Conservation (phyloP, 2,329 filamentous ascomycete genomes). For the Penicillium sumatraense region DNA sequence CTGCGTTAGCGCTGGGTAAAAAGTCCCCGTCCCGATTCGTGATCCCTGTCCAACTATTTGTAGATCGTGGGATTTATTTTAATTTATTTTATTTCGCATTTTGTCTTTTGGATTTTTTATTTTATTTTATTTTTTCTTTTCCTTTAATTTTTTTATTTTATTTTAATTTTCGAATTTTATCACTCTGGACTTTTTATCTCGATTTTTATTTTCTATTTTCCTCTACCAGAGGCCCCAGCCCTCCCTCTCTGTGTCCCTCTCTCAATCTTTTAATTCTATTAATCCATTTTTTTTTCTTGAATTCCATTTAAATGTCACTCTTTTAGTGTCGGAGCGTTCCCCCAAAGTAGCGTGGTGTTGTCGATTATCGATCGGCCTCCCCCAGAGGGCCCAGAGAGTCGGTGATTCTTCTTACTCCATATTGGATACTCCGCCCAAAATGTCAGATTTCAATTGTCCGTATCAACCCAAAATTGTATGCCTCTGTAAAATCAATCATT, state of each 20-base stretch:
- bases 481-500: neutral
- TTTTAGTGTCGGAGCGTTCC: conserved; percentile 9
- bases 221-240: neutral
- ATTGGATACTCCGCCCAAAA: neutral
- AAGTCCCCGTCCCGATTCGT: conserved; percentile 17
- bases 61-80: conserved; percentile 18
- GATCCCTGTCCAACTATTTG: conserved; percentile 27
- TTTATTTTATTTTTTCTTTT: neutral
- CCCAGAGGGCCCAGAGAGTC: neutral
- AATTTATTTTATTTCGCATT: conserved; percentile 5
- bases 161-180: conserved; percentile 2
- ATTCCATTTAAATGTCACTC: conserved; percentile 6
- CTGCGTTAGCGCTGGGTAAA: conserved; percentile 8
- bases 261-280: neutral
- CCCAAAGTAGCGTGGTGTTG: conserved; percentile 17
- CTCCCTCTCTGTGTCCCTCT: neutral
- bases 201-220: neutral
- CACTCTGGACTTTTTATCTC: neutral
- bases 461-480: neutral
- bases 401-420: neutral
- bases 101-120: conserved; percentile 4
- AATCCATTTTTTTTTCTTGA: neutral
- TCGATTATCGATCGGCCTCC: conserved; percentile 25
- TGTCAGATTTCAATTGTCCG: neutral
- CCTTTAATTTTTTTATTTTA: neutral